phyloP scores from a whole-genome alignment of 2,329 filamentous ascomycete genomes.

The Cyclaneusma minus region DNA sequence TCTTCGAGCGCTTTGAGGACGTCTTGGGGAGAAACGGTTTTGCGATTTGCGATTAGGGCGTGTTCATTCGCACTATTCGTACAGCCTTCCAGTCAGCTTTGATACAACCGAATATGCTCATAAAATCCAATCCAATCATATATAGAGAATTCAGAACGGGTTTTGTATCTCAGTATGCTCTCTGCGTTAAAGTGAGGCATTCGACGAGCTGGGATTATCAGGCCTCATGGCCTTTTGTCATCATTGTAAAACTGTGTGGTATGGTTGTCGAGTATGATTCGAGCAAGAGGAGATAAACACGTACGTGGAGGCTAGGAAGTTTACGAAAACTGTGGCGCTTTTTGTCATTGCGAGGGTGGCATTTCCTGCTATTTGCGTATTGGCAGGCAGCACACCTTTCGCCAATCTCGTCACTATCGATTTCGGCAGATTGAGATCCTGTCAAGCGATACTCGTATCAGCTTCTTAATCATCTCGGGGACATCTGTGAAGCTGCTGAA shows the following conservation, averaged over 20 bases:
- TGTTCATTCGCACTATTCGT: constrained; percentile 54
- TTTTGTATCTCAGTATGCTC: neutral
- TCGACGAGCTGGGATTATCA: neutral
- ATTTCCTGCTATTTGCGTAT: constrained; percentile 73
- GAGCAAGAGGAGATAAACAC: constrained; percentile 21
- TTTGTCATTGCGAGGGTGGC: constrained; percentile 67
- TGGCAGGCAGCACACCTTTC: constrained; percentile 64
- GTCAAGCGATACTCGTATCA: constrained; percentile 7
- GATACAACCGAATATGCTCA: neutral
- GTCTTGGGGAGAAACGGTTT: constrained; percentile 62
- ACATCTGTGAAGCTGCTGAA: neutral
- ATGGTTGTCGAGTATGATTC: neutral
- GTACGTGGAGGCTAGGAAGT: constrained; percentile 61
- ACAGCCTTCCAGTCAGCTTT: neutral
- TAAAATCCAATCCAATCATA: too few species aligned
- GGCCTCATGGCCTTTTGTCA: neutral
- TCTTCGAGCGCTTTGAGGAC: constrained; percentile 57
- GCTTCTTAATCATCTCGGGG: constrained; percentile 1
- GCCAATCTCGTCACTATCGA: constrained; percentile 68
- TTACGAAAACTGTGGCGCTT: constrained; percentile 72
- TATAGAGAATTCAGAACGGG: neutral
- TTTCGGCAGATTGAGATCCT: constrained; percentile 66
- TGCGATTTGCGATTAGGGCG: constrained; percentile 51
- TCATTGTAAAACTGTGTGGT: neutral
- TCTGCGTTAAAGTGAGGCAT: neutral